A percentile compares a stretch with the other conserved stretches of the same genome.
These are phyloP conservation scores for Aquilaria malaccensis DNA, from an alignment of 345 rosid species.

Conservation along the genomic window DNA sequence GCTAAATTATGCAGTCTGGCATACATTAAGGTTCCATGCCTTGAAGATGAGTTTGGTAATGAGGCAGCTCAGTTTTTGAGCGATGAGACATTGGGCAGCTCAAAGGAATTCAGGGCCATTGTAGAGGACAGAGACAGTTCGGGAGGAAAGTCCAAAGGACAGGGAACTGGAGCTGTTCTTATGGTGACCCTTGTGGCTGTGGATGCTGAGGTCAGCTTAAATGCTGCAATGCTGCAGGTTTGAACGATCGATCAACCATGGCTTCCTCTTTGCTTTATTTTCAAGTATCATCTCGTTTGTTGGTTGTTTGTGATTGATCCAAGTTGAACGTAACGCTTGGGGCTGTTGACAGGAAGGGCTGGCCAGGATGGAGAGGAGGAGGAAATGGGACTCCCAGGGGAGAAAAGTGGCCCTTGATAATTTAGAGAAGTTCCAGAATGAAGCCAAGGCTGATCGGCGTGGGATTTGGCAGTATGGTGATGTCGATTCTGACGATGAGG, in stretches of 20 bases:
- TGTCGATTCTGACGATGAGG: slow-evolving; percentile 91
- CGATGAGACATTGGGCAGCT: slow-evolving; percentile 45
- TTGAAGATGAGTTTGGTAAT: slow-evolving; percentile 76
- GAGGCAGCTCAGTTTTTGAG: slow-evolving; percentile 86
- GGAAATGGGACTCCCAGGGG: slow-evolving; percentile 72
- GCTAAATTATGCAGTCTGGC: slow-evolving; percentile 96
- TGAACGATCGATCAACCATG: no score
- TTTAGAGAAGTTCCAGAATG: slow-evolving; percentile 73
- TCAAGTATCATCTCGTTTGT: no score
- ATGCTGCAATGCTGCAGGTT: slow-evolving; percentile 89
- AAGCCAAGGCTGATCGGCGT: slow-evolving; percentile 59
- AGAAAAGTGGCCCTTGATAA: slow-evolving; percentile 56
- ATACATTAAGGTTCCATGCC: slow-evolving; percentile 73
- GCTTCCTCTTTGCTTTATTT: no score
- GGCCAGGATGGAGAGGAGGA: slow-evolving; percentile 83
- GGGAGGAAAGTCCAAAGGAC: slow-evolving; percentile 89
- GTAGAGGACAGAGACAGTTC: slow-evolving; percentile 83
- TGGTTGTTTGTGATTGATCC: no score
- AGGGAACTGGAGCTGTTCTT: slow-evolving; percentile 79
- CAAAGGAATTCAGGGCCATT: slow-evolving; percentile 66
- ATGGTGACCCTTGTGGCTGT: slow-evolving; percentile 63
- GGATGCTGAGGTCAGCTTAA: slow-evolving; percentile 74
- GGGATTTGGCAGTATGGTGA: slow-evolving; percentile 97
- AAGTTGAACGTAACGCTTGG: no score
- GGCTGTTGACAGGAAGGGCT: slow-evolving; percentile 63